phyloP scores from a whole-genome alignment of 23 red algal genomes.

The Rhodosorus marinus region DNA sequence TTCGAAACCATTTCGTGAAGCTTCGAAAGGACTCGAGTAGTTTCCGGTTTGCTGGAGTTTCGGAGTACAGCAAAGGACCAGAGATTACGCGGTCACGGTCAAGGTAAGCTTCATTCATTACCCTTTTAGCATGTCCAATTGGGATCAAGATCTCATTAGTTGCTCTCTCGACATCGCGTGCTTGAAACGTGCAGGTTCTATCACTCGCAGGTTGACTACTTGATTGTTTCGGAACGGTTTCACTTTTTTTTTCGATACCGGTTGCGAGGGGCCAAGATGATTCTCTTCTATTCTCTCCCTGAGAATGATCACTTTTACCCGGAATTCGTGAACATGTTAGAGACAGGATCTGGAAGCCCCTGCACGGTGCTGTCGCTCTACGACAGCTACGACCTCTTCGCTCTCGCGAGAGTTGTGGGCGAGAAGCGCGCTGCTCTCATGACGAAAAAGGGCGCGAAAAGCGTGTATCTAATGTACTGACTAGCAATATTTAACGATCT shows the following conservation, averaged over 20 bases:
- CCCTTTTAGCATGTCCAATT: no score
- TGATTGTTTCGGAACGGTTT: conserved; percentile 59
- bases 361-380: conserved; percentile 27
- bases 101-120: no score
- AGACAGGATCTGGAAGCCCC: conserved; percentile 16
- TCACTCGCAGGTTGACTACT: conserved; percentile 21
- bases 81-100: conserved; percentile 30
- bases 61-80: conserved; percentile 34
- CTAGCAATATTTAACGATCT: no score
- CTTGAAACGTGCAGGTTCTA: no score
- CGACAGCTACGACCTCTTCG: conserved; percentile 15
- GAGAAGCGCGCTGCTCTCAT: no score
- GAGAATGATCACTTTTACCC: conserved; percentile 30
- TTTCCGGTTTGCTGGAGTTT: conserved; percentile 42
- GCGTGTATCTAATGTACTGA: no score
- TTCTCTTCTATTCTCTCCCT: conserved; percentile 44
- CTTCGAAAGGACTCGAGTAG: conserved; percentile 5
- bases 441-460: no score
- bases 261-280: conserved; percentile 31
- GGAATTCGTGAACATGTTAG: conserved; percentile 51
- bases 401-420: conserved; percentile 21
- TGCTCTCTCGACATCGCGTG: no score
- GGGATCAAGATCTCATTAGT: no score
- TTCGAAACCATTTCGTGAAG: conserved; percentile 32
- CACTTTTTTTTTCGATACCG: conserved; percentile 59